These are phyloP conservation scores for Ophiostoma novo-ulmi DNA, from an alignment of 2,329 filamentous ascomycete species.

Conservation along the genomic window DNA sequence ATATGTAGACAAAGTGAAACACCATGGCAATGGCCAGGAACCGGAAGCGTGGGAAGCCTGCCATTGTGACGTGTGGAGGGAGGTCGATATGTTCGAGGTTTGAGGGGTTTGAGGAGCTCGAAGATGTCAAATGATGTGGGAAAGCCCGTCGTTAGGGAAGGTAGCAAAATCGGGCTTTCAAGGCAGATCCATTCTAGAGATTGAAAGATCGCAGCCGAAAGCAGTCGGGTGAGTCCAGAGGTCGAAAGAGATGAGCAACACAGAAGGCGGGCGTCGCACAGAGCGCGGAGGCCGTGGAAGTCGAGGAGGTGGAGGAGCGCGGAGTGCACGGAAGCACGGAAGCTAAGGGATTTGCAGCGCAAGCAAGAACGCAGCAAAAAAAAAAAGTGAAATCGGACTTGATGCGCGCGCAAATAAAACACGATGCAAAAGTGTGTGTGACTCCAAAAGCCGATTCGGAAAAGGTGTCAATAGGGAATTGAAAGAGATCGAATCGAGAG, in stretches of 20 bases:
- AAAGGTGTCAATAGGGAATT: not conserved
- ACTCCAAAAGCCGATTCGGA: not conserved
- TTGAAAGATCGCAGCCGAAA: not conserved
- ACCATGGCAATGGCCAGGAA: slow-evolving; percentile 85
- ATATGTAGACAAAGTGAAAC: slow-evolving; percentile 91
- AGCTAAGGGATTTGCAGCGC: not conserved
- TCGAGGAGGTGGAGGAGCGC: not conserved
- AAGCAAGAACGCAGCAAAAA: not conserved
- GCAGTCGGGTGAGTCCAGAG: not conserved
- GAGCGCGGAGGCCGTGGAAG: not conserved
- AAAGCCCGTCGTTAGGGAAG: slow-evolving; percentile 5
- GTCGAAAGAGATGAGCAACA: no score
- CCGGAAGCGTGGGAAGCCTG: slow-evolving; percentile 59
- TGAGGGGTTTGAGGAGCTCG: not conserved
- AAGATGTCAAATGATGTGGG: not conserved
- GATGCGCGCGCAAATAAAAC: not conserved
- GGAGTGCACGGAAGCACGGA: not conserved
- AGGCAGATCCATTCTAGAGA: not conserved
- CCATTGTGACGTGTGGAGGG: slow-evolving; percentile 40
- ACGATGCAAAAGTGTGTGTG: not conserved
- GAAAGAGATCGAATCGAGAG: not conserved
- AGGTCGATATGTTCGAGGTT: not conserved
- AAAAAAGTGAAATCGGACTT: not conserved
- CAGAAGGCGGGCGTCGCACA: not conserved
- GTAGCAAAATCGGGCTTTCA: not conserved